Evolutionary conservation across 768 basidiomycete genomes (phyloP).

Genomic region (Hydnomerulius pinastri): DNA sequence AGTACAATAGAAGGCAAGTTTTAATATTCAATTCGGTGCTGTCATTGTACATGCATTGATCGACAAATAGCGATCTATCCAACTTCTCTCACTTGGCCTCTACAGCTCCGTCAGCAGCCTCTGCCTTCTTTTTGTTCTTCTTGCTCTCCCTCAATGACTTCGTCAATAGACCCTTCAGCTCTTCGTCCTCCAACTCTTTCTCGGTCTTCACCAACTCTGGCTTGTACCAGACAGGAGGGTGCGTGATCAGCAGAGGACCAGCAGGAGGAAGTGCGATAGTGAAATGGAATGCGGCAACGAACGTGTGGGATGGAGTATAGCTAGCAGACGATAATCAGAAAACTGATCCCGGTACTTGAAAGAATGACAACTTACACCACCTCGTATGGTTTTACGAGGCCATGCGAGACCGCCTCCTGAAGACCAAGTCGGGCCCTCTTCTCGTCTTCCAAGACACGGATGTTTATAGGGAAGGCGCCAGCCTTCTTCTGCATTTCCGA

Average conservation of each 20-base stretch:
- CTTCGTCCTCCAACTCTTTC: constrained; percentile 87
- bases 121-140: constrained; percentile 88
- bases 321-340: constrained; percentile 36
- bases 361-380: constrained; percentile 65
- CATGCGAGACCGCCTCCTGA: constrained; percentile 94
- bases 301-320: constrained; percentile 79
- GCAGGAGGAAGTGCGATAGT: constrained; percentile 91
- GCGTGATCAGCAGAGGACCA: constrained; percentile 86
- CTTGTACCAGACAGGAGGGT: constrained; percentile 91
- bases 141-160: constrained; percentile 85
- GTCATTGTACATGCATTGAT: constrained; percentile 17
- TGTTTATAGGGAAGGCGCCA: constrained; percentile 96
- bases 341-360: background rate
- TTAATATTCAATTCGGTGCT: constrained; percentile 9
- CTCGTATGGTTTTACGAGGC: constrained; percentile 92
- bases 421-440: constrained; percentile 94
- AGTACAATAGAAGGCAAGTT: constrained; percentile 10
- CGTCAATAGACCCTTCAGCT: constrained; percentile 75
- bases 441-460: constrained; percentile 93
- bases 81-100: constrained; percentile 28
- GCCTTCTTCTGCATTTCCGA: constrained; percentile 98
- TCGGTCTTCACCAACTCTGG: constrained; percentile 87
- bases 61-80: constrained; percentile 18
- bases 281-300: constrained; percentile 96
- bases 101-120: constrained; percentile 40